These are phyloP conservation scores for Phytophthora podocarpi DNA, from an alignment of 352 stramenopile genomes.

Conservation along the genomic window DNA sequence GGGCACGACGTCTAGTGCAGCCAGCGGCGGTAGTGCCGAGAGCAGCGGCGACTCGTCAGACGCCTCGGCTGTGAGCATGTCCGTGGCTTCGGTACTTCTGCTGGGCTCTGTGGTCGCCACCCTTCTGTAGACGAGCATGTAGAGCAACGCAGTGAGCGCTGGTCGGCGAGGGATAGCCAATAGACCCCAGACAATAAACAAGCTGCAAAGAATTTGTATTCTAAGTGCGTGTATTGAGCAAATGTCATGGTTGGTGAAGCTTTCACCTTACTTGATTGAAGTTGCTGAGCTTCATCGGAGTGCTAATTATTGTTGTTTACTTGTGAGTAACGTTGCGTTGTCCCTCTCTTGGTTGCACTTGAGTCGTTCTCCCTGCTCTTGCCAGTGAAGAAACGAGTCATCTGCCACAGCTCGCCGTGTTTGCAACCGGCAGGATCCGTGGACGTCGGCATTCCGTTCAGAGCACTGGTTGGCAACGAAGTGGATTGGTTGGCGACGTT, in stretches of 20 bases:
- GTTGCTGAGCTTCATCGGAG: no score
- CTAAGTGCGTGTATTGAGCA: background rate
- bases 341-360: no score
- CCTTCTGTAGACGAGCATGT: constrained; percentile 13
- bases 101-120: constrained; percentile 6
- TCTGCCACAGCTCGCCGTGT: no score
- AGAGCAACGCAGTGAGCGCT: constrained; percentile 1
- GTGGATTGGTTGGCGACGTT: no score
- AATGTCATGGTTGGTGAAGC: background rate
- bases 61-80: constrained; percentile 18
- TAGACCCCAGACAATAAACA: constrained; percentile 32
- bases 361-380: no score
- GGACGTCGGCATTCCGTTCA: no score
- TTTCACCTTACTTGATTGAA: no score
- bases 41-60: constrained; percentile 28
- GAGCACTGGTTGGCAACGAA: no score
- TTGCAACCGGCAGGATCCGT: no score
- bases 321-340: constrained; percentile 14
- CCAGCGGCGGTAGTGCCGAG: constrained; percentile 28
- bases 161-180: constrained; percentile 9
- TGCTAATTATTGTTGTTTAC: no score
- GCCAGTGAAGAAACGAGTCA: no score
- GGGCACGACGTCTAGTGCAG: constrained; percentile 34
- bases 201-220: constrained; percentile 30
- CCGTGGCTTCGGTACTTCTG: constrained; percentile 15